A percentile compares a stretch with the other conserved stretches of the same genome.
These are phyloP conservation scores for Lipomyces yamadae DNA, from an alignment of 805 yeast species.

Conservation along the genomic window DNA sequence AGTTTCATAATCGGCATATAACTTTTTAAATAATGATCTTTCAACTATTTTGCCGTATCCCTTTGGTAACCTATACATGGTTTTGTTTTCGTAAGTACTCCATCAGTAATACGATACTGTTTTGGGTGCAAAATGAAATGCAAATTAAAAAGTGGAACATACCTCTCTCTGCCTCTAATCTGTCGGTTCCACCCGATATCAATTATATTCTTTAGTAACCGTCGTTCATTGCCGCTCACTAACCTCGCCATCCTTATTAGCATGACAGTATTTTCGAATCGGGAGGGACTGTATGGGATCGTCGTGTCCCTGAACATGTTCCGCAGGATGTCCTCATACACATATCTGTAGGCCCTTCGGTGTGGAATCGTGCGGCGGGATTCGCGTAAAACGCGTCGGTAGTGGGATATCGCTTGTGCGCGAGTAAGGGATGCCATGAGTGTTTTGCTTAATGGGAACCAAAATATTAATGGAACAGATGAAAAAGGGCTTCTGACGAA, in stretches of 20 bases:
- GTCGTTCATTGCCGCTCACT: conserved; percentile 17
- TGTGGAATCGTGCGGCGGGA: conserved; percentile 6
- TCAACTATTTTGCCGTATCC: conserved; percentile 4
- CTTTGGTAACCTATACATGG: conserved; percentile 1
- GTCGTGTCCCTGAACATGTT: conserved; percentile 17
- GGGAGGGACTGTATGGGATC: conserved; percentile 7
- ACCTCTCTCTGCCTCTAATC: not conserved
- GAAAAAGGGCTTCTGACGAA: no score
- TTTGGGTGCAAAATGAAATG: not conserved
- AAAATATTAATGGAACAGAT: no score
- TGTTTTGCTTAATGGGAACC: no score
- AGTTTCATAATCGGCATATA: conserved; percentile 23
- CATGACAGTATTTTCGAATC: conserved; percentile 22
- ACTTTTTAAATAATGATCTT: not conserved
- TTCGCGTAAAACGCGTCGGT: not conserved
- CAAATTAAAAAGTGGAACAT: not conserved
- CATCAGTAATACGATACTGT: not conserved
- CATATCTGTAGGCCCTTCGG: conserved; percentile 2
- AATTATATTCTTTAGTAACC: conserved; percentile 9
- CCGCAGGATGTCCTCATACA: conserved; percentile 16
- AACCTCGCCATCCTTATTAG: conserved; percentile 17
- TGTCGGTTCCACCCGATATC: conserved; percentile 24
- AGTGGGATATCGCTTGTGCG: conserved; percentile 3
- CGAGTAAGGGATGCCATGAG: not conserved
- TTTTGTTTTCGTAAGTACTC: not conserved